Percentiles rank a stretch among this genome's conserved stretches.
Evolutionary conservation across 1,284 basidiomycete genomes (phyloP).

Genomic region (Ganoderma leucocontextum): DNA sequence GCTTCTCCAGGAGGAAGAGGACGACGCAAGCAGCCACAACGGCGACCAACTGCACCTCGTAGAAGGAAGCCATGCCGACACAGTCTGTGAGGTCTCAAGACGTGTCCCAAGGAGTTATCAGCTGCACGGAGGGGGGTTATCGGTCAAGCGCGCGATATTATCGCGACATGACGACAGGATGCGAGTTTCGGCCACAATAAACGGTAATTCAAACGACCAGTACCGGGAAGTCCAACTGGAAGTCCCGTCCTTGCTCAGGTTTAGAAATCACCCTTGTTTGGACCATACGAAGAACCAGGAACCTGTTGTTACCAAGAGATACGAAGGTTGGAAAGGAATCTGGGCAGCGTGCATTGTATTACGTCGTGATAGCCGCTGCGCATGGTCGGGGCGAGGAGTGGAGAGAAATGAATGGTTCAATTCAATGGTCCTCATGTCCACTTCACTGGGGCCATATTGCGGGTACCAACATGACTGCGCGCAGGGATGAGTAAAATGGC

Average conservation of each 20-base stretch:
- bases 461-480: neutral
- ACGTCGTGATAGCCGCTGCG: slow-evolving; percentile 1
- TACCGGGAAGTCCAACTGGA: neutral
- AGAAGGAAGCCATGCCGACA: slow-evolving; percentile 47
- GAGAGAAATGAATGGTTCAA: neutral
- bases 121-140: neutral
- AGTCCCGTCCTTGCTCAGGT: neutral
- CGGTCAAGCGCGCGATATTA: neutral
- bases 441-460: neutral
- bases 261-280: neutral
- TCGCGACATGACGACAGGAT: neutral
- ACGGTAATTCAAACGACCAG: neutral
- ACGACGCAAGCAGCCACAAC: slow-evolving; percentile 54
- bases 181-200: neutral
- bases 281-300: neutral
- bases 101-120: neutral
- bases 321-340: neutral
- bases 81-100: neutral
- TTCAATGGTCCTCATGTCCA: neutral
- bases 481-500: neutral
- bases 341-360: neutral
- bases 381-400: neutral
- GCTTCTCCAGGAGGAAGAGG: slow-evolving; percentile 56
- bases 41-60: slow-evolving; percentile 58
- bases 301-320: neutral